These are phyloP conservation scores for Atalantia buxifolia DNA, from an alignment of 345 rosid genomes.

Conservation along the genomic window DNA sequence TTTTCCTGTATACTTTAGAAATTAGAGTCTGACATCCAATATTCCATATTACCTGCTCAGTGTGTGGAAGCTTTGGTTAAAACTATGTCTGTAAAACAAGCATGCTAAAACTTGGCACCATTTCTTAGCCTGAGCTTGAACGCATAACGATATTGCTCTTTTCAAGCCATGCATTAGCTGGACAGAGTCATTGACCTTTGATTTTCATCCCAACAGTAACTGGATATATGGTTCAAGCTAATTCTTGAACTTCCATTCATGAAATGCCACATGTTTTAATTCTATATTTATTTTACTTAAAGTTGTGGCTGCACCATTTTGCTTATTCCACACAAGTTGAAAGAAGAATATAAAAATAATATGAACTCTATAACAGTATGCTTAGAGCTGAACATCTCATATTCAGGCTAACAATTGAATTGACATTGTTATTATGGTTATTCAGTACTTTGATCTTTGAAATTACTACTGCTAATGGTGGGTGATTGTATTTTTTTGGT, in stretches of 20 bases:
- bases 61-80: neutral
- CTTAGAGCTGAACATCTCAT: neutral
- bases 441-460: neutral
- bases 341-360: neutral
- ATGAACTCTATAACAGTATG: neutral
- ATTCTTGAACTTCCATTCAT: neutral
- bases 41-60: neutral
- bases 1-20: neutral
- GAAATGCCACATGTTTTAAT: neutral
- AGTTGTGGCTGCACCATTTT: neutral
- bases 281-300: neutral
- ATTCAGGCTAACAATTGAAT: neutral
- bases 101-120: neutral
- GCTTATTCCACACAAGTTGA: neutral
- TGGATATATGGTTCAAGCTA: neutral
- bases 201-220: neutral
- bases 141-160: neutral
- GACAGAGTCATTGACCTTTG: neutral
- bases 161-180: neutral
- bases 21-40: neutral
- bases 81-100: neutral
- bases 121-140: neutral
- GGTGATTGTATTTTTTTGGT: slow-evolving; percentile 12
- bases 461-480: neutral
- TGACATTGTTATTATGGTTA: neutral